These are phyloP conservation scores for Filobasidium uniguttulatum DNA, from an alignment of 1,284 basidiomycete genomes.

Conservation along the genomic window DNA sequence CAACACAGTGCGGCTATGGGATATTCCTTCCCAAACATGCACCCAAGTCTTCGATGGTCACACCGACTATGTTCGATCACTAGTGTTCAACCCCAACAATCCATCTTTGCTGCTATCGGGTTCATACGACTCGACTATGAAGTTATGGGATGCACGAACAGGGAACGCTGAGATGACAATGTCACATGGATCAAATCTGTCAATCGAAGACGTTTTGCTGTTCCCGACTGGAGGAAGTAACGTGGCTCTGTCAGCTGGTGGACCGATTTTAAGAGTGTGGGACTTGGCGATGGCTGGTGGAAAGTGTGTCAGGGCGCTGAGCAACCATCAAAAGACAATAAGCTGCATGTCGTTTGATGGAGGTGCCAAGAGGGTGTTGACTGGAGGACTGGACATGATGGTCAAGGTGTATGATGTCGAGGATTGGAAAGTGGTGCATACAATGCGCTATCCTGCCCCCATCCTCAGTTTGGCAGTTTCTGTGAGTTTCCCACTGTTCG, in stretches of 20 bases:
- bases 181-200: conserved; percentile 46
- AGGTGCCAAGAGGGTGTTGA: conserved; percentile 54
- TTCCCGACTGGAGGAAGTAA: conserved; percentile 66
- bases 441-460: conserved; percentile 95
- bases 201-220: conserved; percentile 89
- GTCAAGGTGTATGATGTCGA: conserved; percentile 97
- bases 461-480: conserved; percentile 82
- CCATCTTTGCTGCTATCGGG: conserved; percentile 79
- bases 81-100: conserved; percentile 67
- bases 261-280: conserved; percentile 89
- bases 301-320: conserved; percentile 70
- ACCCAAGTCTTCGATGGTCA: conserved; percentile 70
- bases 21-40: conserved; percentile 76
- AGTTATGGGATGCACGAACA: conserved; percentile 75
- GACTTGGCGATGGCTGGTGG: conserved; percentile 82
- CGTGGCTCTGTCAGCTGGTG: conserved; percentile 70
- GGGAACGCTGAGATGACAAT: conserved; percentile 71
- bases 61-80: conserved; percentile 89
- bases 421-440: conserved; percentile 89
- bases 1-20: conserved; percentile 85
- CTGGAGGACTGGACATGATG: conserved; percentile 87
- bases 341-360: conserved; percentile 74
- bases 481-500: conserved; percentile 41
- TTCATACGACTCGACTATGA: conserved; percentile 85
- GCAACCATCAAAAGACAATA: conserved; percentile 97